Conservation (phyloP, 2,329 filamentous ascomycete species). For the Penicillium sp. region DNA sequence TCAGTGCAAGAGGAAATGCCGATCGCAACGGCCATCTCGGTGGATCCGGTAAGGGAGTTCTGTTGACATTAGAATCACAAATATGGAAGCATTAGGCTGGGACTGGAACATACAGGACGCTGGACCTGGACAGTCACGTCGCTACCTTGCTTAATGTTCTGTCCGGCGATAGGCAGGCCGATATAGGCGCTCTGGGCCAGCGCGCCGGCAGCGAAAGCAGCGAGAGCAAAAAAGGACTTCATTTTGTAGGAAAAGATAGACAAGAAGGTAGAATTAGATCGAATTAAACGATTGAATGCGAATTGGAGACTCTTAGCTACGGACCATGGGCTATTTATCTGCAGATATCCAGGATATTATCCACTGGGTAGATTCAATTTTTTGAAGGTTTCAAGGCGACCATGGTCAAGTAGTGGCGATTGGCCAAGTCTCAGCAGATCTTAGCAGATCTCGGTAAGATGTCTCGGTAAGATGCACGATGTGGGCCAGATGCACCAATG, state of each 20-base stretch:
- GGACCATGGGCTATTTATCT: constrained; percentile 2
- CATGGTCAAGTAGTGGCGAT: background rate
- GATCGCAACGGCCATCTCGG: constrained; percentile 29
- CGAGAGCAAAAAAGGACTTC: constrained; percentile 20
- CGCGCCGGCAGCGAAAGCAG: constrained; percentile 19
- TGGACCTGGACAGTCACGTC: constrained; percentile 27
- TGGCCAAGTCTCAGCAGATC: constrained; percentile 6
- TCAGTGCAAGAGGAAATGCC: constrained; percentile 26
- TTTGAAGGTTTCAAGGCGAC: background rate
- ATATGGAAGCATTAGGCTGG: background rate
- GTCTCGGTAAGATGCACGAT: background rate
- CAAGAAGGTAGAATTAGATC: background rate
- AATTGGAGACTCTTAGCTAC: background rate
- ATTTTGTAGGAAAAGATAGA: constrained; percentile 14
- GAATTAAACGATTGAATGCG: background rate
- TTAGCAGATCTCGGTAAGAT: background rate
- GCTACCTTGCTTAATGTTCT: constrained; percentile 18
- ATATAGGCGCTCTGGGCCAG: constrained; percentile 27
- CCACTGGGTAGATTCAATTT: background rate
- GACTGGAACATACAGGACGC: constrained; percentile 23
- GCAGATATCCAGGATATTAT: background rate
- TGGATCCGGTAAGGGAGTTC: constrained; percentile 26
- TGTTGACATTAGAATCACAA: constrained; percentile 3
- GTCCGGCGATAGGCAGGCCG: constrained; percentile 19
- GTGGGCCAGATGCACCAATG: constrained; percentile 1